These are phyloP conservation scores for Clonostachys rhizophaga DNA, from an alignment of 2,329 filamentous ascomycete genomes.

Conservation along the genomic window DNA sequence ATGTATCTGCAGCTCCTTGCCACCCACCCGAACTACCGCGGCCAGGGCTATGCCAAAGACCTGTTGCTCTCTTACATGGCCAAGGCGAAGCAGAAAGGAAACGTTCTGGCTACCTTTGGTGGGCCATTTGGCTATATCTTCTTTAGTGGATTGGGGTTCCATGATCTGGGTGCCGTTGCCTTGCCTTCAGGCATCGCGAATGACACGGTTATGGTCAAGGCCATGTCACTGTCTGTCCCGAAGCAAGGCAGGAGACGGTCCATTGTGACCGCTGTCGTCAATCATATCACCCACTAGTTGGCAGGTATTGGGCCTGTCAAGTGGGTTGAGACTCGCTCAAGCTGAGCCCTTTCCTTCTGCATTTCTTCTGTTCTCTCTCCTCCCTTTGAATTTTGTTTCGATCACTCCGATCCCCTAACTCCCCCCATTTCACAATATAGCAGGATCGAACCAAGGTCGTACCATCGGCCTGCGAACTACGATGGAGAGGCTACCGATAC, in stretches of 20 bases:
- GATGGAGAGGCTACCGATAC: no score
- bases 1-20: conserved; percentile 8
- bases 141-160: conserved; percentile 8
- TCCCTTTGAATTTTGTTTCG: no score
- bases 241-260: conserved; percentile 6
- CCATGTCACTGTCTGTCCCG: conserved; percentile 2
- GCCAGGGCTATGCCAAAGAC: conserved; percentile 8
- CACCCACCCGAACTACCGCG: conserved; percentile 7
- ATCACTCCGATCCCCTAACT: no score
- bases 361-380: no score
- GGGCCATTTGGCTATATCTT: conserved; percentile 9
- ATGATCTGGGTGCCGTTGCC: conserved; percentile 5
- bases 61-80: conserved; percentile 5
- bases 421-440: no score
- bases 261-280: conserved; percentile 5
- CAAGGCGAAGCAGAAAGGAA: conserved; percentile 4
- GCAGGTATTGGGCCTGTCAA: no score
- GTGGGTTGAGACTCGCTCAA: no score
- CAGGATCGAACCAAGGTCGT: no score
- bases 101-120: conserved; percentile 5
- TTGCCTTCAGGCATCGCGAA: conserved; percentile 2
- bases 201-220: conserved; percentile 3
- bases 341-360: no score
- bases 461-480: no score
- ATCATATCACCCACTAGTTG: conserved; percentile 5